A percentile compares a stretch with the other conserved stretches of the same genome.
phyloP scores from a whole-genome alignment of 2,329 filamentous ascomycete genomes.

The Coleophoma eucalyptorum region DNA sequence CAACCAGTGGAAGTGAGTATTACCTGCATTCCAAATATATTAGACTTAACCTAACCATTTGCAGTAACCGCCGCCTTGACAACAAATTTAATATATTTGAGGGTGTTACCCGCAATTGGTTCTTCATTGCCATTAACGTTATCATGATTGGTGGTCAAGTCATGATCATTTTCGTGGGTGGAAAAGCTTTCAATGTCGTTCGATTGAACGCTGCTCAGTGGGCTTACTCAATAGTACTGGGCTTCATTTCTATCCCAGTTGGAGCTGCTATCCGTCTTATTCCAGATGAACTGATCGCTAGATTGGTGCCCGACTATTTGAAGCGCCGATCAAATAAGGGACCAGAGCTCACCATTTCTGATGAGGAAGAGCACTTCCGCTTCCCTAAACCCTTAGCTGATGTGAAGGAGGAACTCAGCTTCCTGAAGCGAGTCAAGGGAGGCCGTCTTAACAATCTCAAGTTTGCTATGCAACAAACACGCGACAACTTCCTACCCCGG shows the following conservation, averaged over 20 bases:
- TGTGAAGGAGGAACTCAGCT: constrained; percentile 75
- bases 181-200: constrained; percentile 64
- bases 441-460: constrained; percentile 78
- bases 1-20: constrained; percentile 86
- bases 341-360: constrained; percentile 51
- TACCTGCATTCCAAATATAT: background rate
- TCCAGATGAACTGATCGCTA: constrained; percentile 55
- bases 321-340: constrained; percentile 22
- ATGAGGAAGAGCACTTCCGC: constrained; percentile 59
- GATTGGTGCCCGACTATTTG: constrained; percentile 24
- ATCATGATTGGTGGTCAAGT: constrained; percentile 89
- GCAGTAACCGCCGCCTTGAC: constrained; percentile 82
- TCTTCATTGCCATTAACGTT: constrained; percentile 81
- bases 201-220: constrained; percentile 72
- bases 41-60: constrained; percentile 16
- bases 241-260: constrained; percentile 79
- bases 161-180: constrained; percentile 86
- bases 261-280: constrained; percentile 78
- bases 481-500: constrained; percentile 61
- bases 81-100: constrained; percentile 97
- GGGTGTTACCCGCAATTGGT: constrained; percentile 77
- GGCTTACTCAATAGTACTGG: constrained; percentile 82
- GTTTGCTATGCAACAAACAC: constrained; percentile 73
- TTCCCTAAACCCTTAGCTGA: constrained; percentile 73
- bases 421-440: constrained; percentile 76